Percentiles rank a stretch among this genome's conserved stretches.
phyloP scores from a whole-genome alignment of 371 early-diverging fungal species.

The Nematocida sp. region DNA sequence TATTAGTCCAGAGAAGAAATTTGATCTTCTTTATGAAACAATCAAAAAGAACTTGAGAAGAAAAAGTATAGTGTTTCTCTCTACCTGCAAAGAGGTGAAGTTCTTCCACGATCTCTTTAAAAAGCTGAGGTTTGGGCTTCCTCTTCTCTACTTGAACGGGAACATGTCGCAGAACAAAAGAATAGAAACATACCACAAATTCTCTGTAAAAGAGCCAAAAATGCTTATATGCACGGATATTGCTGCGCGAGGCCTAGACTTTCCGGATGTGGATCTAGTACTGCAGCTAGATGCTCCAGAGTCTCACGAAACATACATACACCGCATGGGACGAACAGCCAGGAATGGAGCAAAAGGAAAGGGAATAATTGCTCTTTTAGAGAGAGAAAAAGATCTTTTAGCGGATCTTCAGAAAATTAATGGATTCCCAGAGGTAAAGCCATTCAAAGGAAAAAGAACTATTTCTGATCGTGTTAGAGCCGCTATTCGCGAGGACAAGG shows the following conservation, averaged over 20 bases:
- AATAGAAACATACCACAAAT: slow-evolving; percentile 71
- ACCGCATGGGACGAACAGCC: slow-evolving; percentile 50
- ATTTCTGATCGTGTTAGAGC: slow-evolving; percentile 1
- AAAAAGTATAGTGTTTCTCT: slow-evolving; percentile 62
- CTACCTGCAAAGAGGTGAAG: slow-evolving; percentile 48
- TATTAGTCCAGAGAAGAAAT: slow-evolving; percentile 22
- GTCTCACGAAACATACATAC: slow-evolving; percentile 71
- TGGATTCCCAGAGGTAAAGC: slow-evolving; percentile 15
- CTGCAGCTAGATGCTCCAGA: slow-evolving; percentile 59
- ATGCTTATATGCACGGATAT: slow-evolving; percentile 81
- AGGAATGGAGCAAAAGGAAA: slow-evolving; percentile 63
- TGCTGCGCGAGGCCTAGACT: slow-evolving; percentile 81
- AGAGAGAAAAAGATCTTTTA: slow-evolving; percentile 4
- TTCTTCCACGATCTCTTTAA: slow-evolving; percentile 41
- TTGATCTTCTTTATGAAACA: slow-evolving; percentile 32
- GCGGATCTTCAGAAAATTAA: background rate
- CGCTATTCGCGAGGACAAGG: background rate
- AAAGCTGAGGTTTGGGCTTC: slow-evolving; percentile 72
- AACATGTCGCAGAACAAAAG: slow-evolving; percentile 70
- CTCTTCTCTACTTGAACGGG: slow-evolving; percentile 53
- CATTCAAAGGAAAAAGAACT: background rate
- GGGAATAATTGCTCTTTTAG: slow-evolving; percentile 68
- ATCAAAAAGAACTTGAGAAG: slow-evolving; percentile 34
- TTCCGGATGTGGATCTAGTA: slow-evolving; percentile 51
- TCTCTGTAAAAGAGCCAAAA: slow-evolving; percentile 42